These are phyloP conservation scores for Aegilops umbellulata DNA, from an alignment of 176 grass and related monocot species.

Conservation along the genomic window DNA sequence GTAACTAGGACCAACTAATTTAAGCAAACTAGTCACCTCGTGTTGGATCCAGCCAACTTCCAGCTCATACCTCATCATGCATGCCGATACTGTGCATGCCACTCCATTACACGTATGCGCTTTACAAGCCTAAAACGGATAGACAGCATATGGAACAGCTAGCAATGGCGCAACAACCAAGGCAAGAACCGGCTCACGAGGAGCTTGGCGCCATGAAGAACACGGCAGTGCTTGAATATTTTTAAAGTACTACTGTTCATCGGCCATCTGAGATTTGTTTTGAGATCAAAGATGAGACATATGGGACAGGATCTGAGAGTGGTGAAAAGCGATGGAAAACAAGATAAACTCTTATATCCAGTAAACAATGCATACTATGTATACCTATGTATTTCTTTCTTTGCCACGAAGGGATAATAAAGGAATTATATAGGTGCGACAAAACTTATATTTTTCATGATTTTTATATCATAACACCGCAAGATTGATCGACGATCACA, in stretches of 20 bases:
- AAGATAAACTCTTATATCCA: no score
- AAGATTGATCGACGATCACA: background rate
- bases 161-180: background rate
- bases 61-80: constrained; percentile 46
- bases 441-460: background rate
- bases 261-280: background rate
- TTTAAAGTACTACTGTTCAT: background rate
- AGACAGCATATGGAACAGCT: constrained; percentile 10
- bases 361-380: no score
- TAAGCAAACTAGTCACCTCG: constrained; percentile 13
- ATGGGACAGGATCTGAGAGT: background rate
- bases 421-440: background rate
- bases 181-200: constrained; percentile 3
- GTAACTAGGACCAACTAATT: constrained; percentile 18
- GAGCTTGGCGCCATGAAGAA: background rate
- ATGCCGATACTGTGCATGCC: constrained; percentile 14
- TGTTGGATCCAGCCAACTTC: constrained; percentile 33
- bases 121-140: constrained; percentile 18
- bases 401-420: background rate
- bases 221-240: no score
- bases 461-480: background rate
- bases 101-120: constrained; percentile 26
- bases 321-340: background rate
- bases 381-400: no score
- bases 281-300: background rate